Conservation (phyloP, 192 early-diverging fungal species). For the Coemansia sp. region DNA sequence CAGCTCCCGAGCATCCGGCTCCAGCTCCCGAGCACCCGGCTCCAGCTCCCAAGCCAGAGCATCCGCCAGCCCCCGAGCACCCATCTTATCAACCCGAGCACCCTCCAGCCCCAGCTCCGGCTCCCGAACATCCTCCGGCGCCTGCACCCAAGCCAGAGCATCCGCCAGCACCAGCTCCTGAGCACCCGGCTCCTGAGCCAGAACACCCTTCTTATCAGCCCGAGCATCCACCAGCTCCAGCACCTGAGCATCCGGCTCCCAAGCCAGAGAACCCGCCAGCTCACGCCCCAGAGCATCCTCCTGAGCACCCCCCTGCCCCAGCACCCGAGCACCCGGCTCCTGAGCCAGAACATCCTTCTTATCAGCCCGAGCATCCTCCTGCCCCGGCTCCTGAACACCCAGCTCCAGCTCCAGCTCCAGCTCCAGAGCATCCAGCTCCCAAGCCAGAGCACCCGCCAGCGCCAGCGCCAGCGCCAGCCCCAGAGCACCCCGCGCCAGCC, state of each 20-base stretch:
- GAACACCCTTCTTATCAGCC: too few species aligned
- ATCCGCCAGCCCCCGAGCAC: too few species aligned
- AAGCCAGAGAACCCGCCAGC: too few species aligned
- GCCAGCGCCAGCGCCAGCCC: neutral
- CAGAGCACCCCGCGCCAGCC: neutral
- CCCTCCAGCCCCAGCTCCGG: neutral
- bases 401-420: constrained; percentile 1
- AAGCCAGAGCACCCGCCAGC: neutral
- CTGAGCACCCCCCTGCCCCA: neutral
- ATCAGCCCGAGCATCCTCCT: neutral
- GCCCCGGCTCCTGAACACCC: constrained; percentile 1
- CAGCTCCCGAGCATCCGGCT: too few species aligned
- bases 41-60: too few species aligned
- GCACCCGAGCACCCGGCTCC: neutral
- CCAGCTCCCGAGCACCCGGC: too few species aligned
- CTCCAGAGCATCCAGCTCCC: neutral
- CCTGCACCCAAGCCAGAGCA: too few species aligned
- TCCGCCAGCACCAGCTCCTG: neutral
- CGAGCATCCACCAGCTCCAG: neutral
- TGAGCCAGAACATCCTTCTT: too few species aligned
- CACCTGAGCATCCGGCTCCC: neutral
- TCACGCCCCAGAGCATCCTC: neutral
- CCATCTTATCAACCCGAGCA: too few species aligned
- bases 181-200: too few species aligned
- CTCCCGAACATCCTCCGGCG: constrained; percentile 1